These are phyloP conservation scores for Plectosphaerella plurivora DNA, from an alignment of 2,329 filamentous ascomycete genomes.

Conservation along the genomic window DNA sequence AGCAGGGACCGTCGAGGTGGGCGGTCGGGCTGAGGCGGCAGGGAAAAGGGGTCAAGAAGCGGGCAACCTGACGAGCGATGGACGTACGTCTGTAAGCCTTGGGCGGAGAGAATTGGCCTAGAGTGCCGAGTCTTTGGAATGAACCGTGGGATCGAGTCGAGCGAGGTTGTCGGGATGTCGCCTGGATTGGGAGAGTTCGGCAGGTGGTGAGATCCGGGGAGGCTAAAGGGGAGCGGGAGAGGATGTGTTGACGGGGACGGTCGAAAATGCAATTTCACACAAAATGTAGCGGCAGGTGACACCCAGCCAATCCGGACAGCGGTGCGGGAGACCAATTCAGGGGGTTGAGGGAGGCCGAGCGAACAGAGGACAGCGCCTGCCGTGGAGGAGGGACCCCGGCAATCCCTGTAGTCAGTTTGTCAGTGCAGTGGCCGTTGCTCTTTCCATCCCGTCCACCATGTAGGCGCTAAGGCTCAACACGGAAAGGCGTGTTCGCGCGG, in stretches of 20 bases:
- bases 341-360: slow-evolving; percentile 5
- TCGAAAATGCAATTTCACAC: slow-evolving; percentile 32
- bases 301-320: slow-evolving; percentile 14
- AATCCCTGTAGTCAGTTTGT: not conserved
- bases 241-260: slow-evolving; percentile 13
- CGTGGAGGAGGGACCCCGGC: not conserved
- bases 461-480: not conserved
- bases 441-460: not conserved
- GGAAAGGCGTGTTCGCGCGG: not conserved
- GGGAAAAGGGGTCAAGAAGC: not conserved
- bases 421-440: not conserved
- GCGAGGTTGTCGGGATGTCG: not conserved
- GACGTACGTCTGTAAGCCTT: not conserved
- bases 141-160: not conserved
- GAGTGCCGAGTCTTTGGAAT: not conserved
- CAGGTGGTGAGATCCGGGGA: slow-evolving; percentile 9
- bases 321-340: slow-evolving; percentile 14
- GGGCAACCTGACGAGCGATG: not conserved
- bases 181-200: not conserved
- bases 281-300: slow-evolving; percentile 27
- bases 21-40: slow-evolving; percentile 19
- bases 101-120: not conserved
- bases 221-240: slow-evolving; percentile 15
- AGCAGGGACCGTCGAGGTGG: not conserved
- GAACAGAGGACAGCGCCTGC: not conserved